phyloP scores from a whole-genome alignment of 164 flowering plant species.

The Nymphaea thermarum region DNA sequence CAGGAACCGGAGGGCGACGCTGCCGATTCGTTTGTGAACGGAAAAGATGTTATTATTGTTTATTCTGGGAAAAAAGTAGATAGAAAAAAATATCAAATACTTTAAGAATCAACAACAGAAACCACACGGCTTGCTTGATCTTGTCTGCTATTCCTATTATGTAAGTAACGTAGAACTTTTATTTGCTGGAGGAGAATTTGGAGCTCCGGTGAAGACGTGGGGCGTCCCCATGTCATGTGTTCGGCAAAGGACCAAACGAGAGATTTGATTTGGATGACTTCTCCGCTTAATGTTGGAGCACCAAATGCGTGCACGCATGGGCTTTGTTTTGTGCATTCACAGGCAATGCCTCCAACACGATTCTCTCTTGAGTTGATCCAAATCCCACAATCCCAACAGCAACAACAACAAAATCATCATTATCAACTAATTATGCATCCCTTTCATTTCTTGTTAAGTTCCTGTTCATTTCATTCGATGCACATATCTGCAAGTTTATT shows the following conservation, averaged over 20 bases:
- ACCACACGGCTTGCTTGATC: no score
- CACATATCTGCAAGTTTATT: no score
- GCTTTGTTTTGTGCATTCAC: neutral
- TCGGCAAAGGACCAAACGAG: neutral
- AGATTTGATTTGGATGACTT: neutral
- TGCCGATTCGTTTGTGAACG: no score
- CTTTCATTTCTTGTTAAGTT: neutral
- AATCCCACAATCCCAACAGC: neutral
- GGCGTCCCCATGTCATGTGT: neutral
- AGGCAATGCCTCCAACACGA: neutral
- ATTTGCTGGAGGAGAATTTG: no score
- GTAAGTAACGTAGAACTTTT: no score
- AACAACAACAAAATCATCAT: neutral
- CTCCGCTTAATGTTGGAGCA: neutral
- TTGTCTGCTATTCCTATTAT: no score
- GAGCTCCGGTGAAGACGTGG: neutral
- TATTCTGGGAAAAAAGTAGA: no score
- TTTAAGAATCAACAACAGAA: no score
- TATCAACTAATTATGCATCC: neutral
- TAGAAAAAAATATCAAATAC: no score
- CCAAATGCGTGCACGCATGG: neutral
- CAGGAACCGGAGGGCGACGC: no score
- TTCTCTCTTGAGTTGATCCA: neutral
- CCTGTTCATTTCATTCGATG: neutral
- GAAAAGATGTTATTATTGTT: no score